Evolutionary conservation across 2,329 filamentous ascomycete genomes (phyloP), one percentile per base, ranked within the genome.

Genomic region (Pseudogymnoascus sp.): DNA sequence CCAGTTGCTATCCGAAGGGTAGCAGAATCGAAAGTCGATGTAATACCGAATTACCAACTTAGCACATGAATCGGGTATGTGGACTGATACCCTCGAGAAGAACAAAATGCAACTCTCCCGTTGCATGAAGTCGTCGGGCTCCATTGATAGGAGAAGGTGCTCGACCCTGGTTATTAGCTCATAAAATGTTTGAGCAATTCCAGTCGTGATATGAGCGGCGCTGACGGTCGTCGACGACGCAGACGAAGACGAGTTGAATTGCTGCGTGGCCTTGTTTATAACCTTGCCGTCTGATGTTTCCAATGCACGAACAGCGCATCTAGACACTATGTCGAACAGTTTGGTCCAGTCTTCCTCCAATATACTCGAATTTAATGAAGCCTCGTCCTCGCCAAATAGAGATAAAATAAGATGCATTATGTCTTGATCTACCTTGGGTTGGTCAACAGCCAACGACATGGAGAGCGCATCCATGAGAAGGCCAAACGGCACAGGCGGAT

Each of bases 1-100:
- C 89, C 88, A 92, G 37, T 83, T 78, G 55, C 80, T 74, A 67
- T 90, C 87, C 0, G 88, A 89, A 2, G 89, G 89, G 49, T 87
- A 88, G 68, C 89, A 89, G 68, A 85, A 87, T 52, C 87, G 80
- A 66, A 88, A 88, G 61, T 89, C 84, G 62, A 82, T 81, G 66
- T 88, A 89, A 70, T 90, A 85, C 49, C 85, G 81, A 45, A 91
- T 80, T 23, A 91, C 81, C 9, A 88, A 77, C 55, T 81, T 81
- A 1, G 83, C 86, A 7, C 85, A 83, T 3, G 83, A 81, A 69
- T 91, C 86, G 5, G 86, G 85, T 7, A 91, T 79, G 37, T 84
- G 80, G 14, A 78, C 75, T 62, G 87, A 83, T 14, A 90, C 80
- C 23, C 80, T 78, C 31, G 84, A 79, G 65, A 92, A 86, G 68